Base-by-base conservation (phyloP, 768 basidiomycete species). In the Vishniacozyma victoriae region DNA sequence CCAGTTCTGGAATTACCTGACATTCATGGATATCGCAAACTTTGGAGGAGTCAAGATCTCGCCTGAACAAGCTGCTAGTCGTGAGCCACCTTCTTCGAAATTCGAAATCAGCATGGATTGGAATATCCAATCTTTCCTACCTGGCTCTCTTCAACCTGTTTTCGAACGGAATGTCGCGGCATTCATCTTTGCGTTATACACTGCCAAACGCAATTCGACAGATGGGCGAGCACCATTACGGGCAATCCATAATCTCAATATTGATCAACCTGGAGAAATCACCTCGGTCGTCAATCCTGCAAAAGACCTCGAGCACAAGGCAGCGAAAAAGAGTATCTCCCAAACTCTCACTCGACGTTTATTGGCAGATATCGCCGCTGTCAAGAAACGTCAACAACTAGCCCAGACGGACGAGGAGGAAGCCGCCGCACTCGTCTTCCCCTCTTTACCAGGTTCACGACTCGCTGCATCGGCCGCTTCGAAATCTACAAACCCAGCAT, bases 21-120 rank as follows among this genome's bases (percentile, higher is more conserved):
- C 96, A 22, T 93, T 88, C 78, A 90, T 97, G 90, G 95, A 99
- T 72, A 78, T 82, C 12, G 87, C 89, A 23, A 99, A 97, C 70
- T 81, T 84, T 67, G 88, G 85, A 15, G 91, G 87, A 1, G 78
- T 97, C 46, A 79, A 83, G 45, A 79, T 84, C 20, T 48, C 70
- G 1, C 76, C 91, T 19, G 64, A 63, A 13, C 42, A 55, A 2
- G 70, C 68, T 9, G 26, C 48, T 4, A 52, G 44, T 40, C 57
- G 57, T 7, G 41, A 62, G 23, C 53, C 54, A 7, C 52, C 59
- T 11, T 39, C 57, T 6, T 12, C 40, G 5, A 33, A 46, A 42
- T 68, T 68, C 48, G 60, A 66, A 20, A 86, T 92, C 80, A 80
- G 81, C 43, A 73, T 75, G 70, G 71, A 74, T 35, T 97, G 92